phyloP scores from a whole-genome alignment of 768 basidiomycete genomes.

The Galerina sulciceps region DNA sequence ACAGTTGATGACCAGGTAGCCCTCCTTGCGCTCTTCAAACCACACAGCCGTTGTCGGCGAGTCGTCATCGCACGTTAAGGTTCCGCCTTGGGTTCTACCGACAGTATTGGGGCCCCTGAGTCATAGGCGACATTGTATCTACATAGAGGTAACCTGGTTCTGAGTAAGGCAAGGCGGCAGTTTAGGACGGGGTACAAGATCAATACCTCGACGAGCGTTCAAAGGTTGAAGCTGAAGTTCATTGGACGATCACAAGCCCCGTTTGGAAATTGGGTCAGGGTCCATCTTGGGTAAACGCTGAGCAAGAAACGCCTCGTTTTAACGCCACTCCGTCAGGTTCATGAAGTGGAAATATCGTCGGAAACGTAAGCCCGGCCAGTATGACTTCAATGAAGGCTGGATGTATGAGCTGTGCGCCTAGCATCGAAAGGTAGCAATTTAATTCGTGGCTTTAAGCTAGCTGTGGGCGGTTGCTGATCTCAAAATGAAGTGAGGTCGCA shows the following conservation, averaged over 20 bases:
- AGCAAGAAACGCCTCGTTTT: slow-evolving; percentile 15
- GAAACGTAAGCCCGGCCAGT: slow-evolving; percentile 9
- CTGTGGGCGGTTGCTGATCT: slow-evolving; percentile 18
- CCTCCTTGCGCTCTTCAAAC: too few relatives aligned
- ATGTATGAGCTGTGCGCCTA: not conserved
- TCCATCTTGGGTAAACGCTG: slow-evolving; percentile 10
- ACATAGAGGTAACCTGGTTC: too few relatives aligned
- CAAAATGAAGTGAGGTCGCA: slow-evolving; percentile 18
- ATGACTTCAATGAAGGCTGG: not conserved
- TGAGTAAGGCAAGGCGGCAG: too few relatives aligned
- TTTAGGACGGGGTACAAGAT: too few relatives aligned
- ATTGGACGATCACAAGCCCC: slow-evolving; percentile 14
- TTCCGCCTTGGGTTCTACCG: too few relatives aligned
- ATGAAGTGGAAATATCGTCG: not conserved
- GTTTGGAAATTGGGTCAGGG: slow-evolving; percentile 19
- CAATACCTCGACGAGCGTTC: too few relatives aligned
- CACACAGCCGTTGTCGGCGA: too few relatives aligned
- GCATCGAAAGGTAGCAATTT: not conserved
- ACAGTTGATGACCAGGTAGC: too few relatives aligned
- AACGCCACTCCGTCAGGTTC: slow-evolving; percentile 16
- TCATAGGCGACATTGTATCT: too few relatives aligned
- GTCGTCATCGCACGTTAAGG: too few relatives aligned
- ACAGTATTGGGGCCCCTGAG: too few relatives aligned
- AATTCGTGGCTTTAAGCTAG: slow-evolving; percentile 5
- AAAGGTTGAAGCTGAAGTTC: too few relatives aligned